Conservation (phyloP, 805 yeast genomes). For the Wickerhamiella slavikovae region DNA sequence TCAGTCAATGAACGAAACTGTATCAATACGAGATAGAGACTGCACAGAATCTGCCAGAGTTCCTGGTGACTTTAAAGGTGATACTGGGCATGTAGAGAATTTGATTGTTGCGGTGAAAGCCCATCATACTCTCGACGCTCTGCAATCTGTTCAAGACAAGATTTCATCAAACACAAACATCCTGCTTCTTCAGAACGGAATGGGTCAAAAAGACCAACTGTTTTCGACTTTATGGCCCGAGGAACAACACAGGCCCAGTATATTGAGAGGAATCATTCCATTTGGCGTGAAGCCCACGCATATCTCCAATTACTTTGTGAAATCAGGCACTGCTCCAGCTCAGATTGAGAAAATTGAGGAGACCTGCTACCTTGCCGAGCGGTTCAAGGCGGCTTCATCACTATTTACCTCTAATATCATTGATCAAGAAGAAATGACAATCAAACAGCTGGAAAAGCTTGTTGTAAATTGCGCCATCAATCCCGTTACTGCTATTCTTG, state of each 20-base stretch:
- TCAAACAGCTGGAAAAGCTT: constrained; percentile 50
- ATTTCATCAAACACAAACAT: constrained; percentile 33
- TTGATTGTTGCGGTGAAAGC: constrained; percentile 67
- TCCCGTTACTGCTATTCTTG: constrained; percentile 57
- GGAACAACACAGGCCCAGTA: constrained; percentile 28
- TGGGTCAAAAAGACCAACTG: constrained; percentile 46
- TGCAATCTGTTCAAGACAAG: constrained; percentile 30
- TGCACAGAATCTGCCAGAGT: constrained; percentile 3
- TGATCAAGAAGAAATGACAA: background rate
- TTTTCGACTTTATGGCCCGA: constrained; percentile 31
- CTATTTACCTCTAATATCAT: background rate
- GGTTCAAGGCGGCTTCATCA: background rate
- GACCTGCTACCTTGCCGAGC: too few relatives aligned
- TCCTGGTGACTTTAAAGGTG: constrained; percentile 8
- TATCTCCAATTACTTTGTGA: too few relatives aligned
- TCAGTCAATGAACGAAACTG: background rate
- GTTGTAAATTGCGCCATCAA: constrained; percentile 69
- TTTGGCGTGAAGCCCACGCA: background rate
- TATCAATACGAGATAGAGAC: background rate
- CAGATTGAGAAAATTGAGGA: too few relatives aligned
- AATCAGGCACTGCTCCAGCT: too few relatives aligned
- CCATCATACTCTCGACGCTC: constrained; percentile 45
- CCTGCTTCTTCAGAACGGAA: constrained; percentile 64
- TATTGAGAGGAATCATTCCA: constrained; percentile 29
- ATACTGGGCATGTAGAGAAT: constrained; percentile 24